Percentiles rank a stretch among this genome's conserved stretches.
These are phyloP conservation scores for Aspergillus quadrilineatus DNA, from an alignment of 2,329 filamentous ascomycete genomes.

Conservation along the genomic window DNA sequence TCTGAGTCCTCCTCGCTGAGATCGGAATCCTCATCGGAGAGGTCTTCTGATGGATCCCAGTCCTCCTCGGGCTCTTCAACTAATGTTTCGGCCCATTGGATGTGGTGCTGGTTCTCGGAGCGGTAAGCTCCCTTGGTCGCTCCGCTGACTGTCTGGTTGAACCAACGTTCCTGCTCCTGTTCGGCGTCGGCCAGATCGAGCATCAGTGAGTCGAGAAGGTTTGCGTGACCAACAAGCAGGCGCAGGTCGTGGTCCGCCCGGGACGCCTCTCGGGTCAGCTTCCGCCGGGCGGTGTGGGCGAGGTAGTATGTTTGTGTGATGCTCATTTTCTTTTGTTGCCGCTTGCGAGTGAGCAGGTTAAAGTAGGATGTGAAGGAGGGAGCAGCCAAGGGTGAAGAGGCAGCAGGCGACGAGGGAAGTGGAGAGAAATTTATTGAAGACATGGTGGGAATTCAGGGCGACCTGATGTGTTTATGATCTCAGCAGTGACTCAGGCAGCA, in stretches of 20 bases:
- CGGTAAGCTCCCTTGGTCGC: slow-evolving; percentile 54
- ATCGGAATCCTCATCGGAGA: slow-evolving; percentile 55
- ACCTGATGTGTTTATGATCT: slow-evolving; percentile 30
- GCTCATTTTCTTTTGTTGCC: slow-evolving; percentile 81
- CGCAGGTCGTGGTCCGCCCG: slow-evolving; percentile 91
- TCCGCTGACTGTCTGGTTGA: slow-evolving; percentile 89
- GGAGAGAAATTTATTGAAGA: slow-evolving; percentile 8
- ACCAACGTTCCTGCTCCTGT: slow-evolving; percentile 94
- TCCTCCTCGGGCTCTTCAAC: slow-evolving; percentile 72
- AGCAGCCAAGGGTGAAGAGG: slow-evolving; percentile 15
- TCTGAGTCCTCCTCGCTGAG: slow-evolving; percentile 52
- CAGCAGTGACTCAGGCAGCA: slow-evolving; percentile 30
- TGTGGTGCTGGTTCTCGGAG: slow-evolving; percentile 63
- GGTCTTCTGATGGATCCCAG: slow-evolving; percentile 62
- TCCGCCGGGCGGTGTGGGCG: slow-evolving; percentile 91
- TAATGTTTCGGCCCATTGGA: slow-evolving; percentile 83
- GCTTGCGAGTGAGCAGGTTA: slow-evolving; percentile 38
- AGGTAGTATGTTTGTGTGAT: slow-evolving; percentile 98
- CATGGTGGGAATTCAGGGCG: slow-evolving; percentile 27
- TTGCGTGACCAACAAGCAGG: slow-evolving; percentile 94
- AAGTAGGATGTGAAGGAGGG: slow-evolving; percentile 39
- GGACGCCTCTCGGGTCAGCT: slow-evolving; percentile 90
- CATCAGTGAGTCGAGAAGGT: slow-evolving; percentile 96
- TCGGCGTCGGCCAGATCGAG: slow-evolving; percentile 87
- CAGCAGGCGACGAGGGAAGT: slow-evolving; percentile 1